Base-by-base conservation (phyloP, 2,329 filamentous ascomycete genomes). In the Claviceps pusilla region DNA sequence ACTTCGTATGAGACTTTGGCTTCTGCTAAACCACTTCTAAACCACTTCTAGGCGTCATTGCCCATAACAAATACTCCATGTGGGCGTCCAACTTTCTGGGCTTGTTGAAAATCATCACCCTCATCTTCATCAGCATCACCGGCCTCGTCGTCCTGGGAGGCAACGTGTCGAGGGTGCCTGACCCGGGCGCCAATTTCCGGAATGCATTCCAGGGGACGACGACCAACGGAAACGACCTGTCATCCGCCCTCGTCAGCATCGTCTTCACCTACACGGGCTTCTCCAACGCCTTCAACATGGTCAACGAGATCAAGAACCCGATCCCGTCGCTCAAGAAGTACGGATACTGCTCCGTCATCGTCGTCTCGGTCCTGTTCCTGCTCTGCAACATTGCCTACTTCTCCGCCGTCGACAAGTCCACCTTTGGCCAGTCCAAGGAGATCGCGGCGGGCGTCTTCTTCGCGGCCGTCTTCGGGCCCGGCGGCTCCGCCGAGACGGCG, bases 341-440 rank as follows among this genome's bases (percentile, higher is more conserved):
- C 56, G 78, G 72, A 7, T 69, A 73, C 2, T 61, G 74, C 2
- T 78, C 79, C 0, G 65, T 83, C 1, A 48, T 74, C 0, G 62
- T 77, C 0, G 77, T 82, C 1, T 71, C 76, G 0, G 63, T 75
- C 0, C 65, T 83, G 0, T 83, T 82, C 62, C 70, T 80, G 16
- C 64, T 83, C 1, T 77, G 74, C 57, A 83, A 83, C 54, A 68
- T 84, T 31, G 80, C 80, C 0, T 83, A 81, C 63, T 81, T 83
- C 57, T 70, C 78, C 0, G 77, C 76, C 0, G 74, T 70, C 63
- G 57, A 62, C 53, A 57, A 37, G 33, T 28, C 11, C 5, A 14
- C 9, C 3, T 53, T 54, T 47, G 43, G 16, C 3, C 24, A 19
- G 19, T 56, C 39, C 2, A 73, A 72, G 7, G 71, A 78, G 57